These are phyloP conservation scores for Pouteria campechiana DNA, from an alignment of 179 eudicot genomes.

Conservation along the genomic window DNA sequence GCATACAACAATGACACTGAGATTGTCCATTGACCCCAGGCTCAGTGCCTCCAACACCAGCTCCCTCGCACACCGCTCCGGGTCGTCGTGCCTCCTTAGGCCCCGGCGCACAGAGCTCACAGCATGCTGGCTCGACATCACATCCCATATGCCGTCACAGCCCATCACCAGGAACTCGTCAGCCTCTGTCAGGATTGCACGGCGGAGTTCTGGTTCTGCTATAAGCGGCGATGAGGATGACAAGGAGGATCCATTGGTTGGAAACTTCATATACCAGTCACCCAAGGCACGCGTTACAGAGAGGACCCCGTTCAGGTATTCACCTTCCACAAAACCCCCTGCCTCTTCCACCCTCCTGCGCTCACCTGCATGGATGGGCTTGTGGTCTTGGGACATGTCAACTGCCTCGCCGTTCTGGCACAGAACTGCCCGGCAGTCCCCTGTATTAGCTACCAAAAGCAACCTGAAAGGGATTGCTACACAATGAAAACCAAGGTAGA, in stretches of 20 bases:
- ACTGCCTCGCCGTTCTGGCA: conserved; percentile 75
- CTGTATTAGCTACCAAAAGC: conserved; percentile 75
- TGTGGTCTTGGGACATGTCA: conserved; percentile 81
- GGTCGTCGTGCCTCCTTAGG: conserved; percentile 59
- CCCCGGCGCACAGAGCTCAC: conserved; percentile 65
- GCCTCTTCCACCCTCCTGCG: conserved; percentile 44
- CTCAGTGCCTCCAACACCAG: conserved; percentile 68
- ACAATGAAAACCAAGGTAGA: neutral
- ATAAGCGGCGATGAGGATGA: conserved; percentile 63
- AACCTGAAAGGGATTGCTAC: conserved; percentile 37
- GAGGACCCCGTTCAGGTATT: conserved; percentile 67
- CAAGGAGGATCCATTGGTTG: too few species aligned
- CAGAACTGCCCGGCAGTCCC: conserved; percentile 85
- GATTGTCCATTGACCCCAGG: conserved; percentile 53
- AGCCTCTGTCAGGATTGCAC: conserved; percentile 48
- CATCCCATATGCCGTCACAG: conserved; percentile 92
- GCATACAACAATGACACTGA: conserved; percentile 61
- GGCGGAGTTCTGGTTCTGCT: conserved; percentile 63
- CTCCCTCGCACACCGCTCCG: conserved; percentile 62
- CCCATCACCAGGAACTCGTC: conserved; percentile 83
- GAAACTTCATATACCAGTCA: conserved; percentile 82
- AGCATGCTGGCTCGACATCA: conserved; percentile 74
- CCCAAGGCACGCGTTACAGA: conserved; percentile 78
- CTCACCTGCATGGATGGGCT: conserved; percentile 49
- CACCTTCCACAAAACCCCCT: conserved; percentile 70